phyloP scores from a whole-genome alignment of 2,329 filamentous ascomycete species.

The Sclerotiophoma versabilis region DNA sequence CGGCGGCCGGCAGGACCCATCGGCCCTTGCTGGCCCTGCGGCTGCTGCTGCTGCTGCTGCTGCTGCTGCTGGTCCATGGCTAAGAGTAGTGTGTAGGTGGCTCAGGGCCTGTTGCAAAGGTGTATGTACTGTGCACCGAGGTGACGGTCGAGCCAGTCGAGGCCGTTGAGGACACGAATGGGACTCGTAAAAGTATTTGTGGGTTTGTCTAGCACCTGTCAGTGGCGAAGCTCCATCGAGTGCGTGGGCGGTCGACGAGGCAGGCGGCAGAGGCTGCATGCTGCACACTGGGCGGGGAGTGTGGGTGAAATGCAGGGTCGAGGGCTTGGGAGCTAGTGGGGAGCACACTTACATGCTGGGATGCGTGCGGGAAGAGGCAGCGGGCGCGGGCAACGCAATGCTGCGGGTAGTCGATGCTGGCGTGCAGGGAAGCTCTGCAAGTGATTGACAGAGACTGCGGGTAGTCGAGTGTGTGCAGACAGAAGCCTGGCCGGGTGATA shows the following conservation, averaged over 20 bases:
- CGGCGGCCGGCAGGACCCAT: constrained; percentile 82
- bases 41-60: constrained; percentile 54
- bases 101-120: constrained; percentile 34
- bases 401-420: constrained; percentile 39
- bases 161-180: constrained; percentile 30
- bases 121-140: constrained; percentile 31
- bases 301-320: constrained; percentile 26
- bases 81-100: constrained; percentile 30
- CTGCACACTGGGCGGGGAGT: constrained; percentile 21
- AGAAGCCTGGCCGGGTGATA: constrained; percentile 38
- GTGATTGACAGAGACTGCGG: constrained; percentile 34
- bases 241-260: not conserved
- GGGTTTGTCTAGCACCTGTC: constrained; percentile 36
- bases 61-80: constrained; percentile 60
- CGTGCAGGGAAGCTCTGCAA: constrained; percentile 36
- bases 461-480: constrained; percentile 21
- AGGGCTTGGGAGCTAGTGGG: constrained; percentile 36
- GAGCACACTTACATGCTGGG: constrained; percentile 37
- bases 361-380: constrained; percentile 25
- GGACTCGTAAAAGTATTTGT: constrained; percentile 29
- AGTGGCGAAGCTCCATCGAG: constrained; percentile 19
- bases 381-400: constrained; percentile 37
- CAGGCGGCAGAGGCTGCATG: constrained; percentile 16
- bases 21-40: constrained; percentile 61
- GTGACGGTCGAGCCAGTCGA: constrained; percentile 33